phyloP scores from a whole-genome alignment of 31 red algal genomes.

The Asparagopsis taxiformis region DNA sequence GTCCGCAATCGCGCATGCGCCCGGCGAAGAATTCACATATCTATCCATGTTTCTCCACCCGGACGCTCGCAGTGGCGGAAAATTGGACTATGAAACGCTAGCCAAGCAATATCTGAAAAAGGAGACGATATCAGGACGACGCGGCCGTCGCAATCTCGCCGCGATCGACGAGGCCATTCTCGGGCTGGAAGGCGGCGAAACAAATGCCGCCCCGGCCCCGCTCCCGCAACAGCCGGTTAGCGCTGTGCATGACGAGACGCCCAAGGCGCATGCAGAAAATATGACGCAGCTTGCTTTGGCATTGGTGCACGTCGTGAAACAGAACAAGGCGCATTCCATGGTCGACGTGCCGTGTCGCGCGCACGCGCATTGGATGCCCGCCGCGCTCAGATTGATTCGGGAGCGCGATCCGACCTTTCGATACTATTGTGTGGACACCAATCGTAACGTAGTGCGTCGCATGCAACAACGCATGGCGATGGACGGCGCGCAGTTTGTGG shows the following conservation, averaged over 20 bases:
- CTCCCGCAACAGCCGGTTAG: no score
- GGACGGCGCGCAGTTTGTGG: slow-evolving; percentile 11
- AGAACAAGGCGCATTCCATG: slow-evolving; percentile 22
- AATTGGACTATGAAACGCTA: slow-evolving; percentile 7
- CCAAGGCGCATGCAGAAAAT: slow-evolving; percentile 6
- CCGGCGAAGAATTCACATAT: slow-evolving; percentile 7
- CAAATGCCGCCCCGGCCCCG: no score
- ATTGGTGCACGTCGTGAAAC: slow-evolving; percentile 10
- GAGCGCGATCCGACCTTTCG: no score
- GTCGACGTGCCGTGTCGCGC: slow-evolving; percentile 32
- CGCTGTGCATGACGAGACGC: neutral
- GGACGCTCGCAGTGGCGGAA: neutral
- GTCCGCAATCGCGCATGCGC: neutral
- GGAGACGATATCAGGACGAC: neutral
- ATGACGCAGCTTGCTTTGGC: slow-evolving; percentile 14
- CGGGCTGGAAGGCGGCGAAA: neutral
- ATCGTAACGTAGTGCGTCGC: slow-evolving; percentile 13
- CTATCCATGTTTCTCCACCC: slow-evolving; percentile 5
- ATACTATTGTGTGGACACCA: slow-evolving; percentile 64
- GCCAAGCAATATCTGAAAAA: neutral
- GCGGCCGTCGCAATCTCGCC: neutral
- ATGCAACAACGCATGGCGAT: slow-evolving; percentile 31
- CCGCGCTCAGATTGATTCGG: slow-evolving; percentile 26
- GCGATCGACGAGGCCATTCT: neutral
- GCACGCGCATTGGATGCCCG: slow-evolving; percentile 36